Conservation (phyloP, 352 stramenopile species). For the Globisporangium rhizosaccharum region DNA sequence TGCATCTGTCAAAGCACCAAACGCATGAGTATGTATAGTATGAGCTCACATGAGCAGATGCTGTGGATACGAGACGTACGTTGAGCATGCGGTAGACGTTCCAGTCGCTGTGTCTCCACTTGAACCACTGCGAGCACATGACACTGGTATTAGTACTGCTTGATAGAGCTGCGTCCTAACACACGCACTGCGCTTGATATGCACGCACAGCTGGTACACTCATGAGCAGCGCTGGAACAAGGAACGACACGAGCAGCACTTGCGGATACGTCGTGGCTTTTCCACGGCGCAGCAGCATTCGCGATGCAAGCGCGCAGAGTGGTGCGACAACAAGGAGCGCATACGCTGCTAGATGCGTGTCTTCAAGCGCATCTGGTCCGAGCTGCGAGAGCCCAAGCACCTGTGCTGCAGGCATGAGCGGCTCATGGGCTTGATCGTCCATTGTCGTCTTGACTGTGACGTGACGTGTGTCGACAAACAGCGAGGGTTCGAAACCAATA, state of each 20-base stretch:
- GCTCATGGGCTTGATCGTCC: neutral
- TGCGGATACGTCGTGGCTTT: slow-evolving; percentile 37
- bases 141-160: neutral
- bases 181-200: neutral
- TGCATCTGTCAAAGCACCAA: slow-evolving; percentile 29
- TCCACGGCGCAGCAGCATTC: slow-evolving; percentile 27
- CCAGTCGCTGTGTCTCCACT: slow-evolving; percentile 16
- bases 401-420: slow-evolving; percentile 1
- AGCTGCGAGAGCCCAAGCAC: slow-evolving; percentile 31
- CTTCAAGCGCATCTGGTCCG: slow-evolving; percentile 39
- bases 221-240: slow-evolving; percentile 35
- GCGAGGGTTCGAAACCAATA: neutral
- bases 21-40: neutral
- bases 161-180: neutral
- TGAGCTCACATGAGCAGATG: neutral
- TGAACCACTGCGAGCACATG: slow-evolving; percentile 15
- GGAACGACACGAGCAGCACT: slow-evolving; percentile 37
- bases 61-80: slow-evolving; percentile 16
- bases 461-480: slow-evolving; percentile 5
- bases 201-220: slow-evolving; percentile 30
- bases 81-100: slow-evolving; percentile 22
- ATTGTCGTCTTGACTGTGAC: neutral
- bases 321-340: slow-evolving; percentile 42
- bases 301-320: slow-evolving; percentile 25
- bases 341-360: slow-evolving; percentile 37